Evolutionary conservation across 2,329 filamentous ascomycete species (phyloP), one percentile per base, ranked within the genome.

Genomic region (Emericellopsis atlantica): DNA sequence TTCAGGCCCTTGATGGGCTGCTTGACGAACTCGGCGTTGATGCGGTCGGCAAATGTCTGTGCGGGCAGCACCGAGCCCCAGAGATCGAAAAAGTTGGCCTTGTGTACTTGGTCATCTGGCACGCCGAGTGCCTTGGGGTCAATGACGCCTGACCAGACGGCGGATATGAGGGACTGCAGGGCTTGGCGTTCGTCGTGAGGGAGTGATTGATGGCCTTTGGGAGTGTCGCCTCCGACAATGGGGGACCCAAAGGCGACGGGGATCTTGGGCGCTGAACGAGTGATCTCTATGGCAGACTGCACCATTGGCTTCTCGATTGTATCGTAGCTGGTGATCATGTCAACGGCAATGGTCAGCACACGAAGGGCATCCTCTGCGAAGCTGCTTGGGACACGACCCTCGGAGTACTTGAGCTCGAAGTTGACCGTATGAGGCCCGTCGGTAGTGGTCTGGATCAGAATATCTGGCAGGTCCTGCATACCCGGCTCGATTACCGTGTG

Each of bases 11-110:
- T 53, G 9, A 66, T 47, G 11, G 52, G 48, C 10, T 64, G 48
- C 22, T 53, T 54, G 2, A 61, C 54, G 8, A 74, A 54, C 14
- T 61, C 58, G 4, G 56, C 55, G 40, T 66, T 70, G 37, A 73
- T 59, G 39, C 60, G 60, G 5, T 60, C 53, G 3, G 69, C 63
- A 24, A 74, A 58, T 45, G 67, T 57, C 6, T 65, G 56, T 0
- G 70, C 70, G 0, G 70, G 62, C 34, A 74, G 57, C 18, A 73
- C 55, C 2, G 67, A 67, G 7, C 65, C 65, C 54, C 67, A 70
- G 11, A 73, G 60, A 37, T 70, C 63, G 49, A 67, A 74, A 51
- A 74, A 74, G 0, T 66, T 62, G 0, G 67, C 62, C 2, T 61
- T 60, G 29, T 65, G 62, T 5, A 69, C 54, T 35, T 67, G 56